A percentile compares a stretch with the other conserved stretches of the same genome.
Conservation (phyloP, 768 basidiomycete species). For the Amanita rimosa region DNA sequence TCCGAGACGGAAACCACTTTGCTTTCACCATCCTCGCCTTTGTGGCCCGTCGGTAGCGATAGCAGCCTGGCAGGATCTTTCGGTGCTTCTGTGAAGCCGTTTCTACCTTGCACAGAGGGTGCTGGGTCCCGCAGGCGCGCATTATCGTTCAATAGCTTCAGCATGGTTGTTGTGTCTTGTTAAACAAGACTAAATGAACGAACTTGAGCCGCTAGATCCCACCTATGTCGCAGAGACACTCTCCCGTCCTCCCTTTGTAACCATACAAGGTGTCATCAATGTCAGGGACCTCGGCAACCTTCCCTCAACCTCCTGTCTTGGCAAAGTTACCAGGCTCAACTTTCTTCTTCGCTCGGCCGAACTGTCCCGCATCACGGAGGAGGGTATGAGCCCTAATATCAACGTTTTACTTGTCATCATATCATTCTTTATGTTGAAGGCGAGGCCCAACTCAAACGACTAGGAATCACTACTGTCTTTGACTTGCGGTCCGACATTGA, state of each 20-base stretch:
- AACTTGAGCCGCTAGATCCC: slow-evolving; percentile 57
- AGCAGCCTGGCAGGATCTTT: background rate
- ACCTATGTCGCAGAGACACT: slow-evolving; percentile 50
- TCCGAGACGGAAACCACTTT: background rate
- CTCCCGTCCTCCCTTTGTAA: slow-evolving; percentile 60
- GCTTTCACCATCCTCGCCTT: background rate
- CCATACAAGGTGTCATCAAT: slow-evolving; percentile 65
- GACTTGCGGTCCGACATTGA: slow-evolving; percentile 77
- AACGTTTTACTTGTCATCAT: background rate
- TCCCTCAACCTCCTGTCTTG: slow-evolving; percentile 32
- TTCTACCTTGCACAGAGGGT: background rate
- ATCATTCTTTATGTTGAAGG: slow-evolving; percentile 26
- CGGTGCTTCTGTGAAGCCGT: slow-evolving; percentile 3
- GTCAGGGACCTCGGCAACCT: slow-evolving; percentile 63
- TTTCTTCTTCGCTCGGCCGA: slow-evolving; percentile 64
- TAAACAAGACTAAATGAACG: no score
- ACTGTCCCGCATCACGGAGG: slow-evolving; percentile 54
- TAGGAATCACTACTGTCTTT: slow-evolving; percentile 60
- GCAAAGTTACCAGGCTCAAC: slow-evolving; percentile 43
- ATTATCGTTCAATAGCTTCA: slow-evolving; percentile 1
- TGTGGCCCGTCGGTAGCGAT: background rate
- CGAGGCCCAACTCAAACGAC: slow-evolving; percentile 37
- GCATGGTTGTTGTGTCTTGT: background rate
- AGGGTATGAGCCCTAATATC: slow-evolving; percentile 33
- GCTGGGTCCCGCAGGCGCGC: background rate